A percentile compares a stretch with the other conserved stretches of the same genome.
phyloP scores from a whole-genome alignment of 805 yeast species.

The Metschnikowia arizonensis region DNA sequence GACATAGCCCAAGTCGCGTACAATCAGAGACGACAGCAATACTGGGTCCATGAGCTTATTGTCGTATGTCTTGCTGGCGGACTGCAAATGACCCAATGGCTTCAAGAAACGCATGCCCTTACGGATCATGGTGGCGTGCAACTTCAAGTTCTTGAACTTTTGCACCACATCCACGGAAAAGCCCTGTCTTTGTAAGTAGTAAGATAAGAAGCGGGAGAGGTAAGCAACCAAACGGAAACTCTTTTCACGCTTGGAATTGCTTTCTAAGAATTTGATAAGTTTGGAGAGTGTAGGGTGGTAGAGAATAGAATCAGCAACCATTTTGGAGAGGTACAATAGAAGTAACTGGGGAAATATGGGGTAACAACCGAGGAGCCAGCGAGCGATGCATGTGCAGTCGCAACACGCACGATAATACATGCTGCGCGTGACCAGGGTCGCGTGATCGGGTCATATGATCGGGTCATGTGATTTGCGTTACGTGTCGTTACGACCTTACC shows the following conservation, averaged over 20 bases:
- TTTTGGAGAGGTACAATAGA: slow-evolving; percentile 17
- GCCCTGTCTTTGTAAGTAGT: slow-evolving; percentile 55
- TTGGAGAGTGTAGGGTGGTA: slow-evolving; percentile 71
- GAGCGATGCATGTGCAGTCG: too few relatives aligned
- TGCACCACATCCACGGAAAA: slow-evolving; percentile 44
- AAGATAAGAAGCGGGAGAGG: slow-evolving; percentile 68
- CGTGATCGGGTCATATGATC: too few relatives aligned
- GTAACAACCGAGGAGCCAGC: slow-evolving; percentile 3
- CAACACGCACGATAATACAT: too few relatives aligned
- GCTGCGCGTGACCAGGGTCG: too few relatives aligned
- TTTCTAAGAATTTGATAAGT: slow-evolving; percentile 59
- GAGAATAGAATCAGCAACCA: slow-evolving; percentile 65
- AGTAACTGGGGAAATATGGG: neutral
- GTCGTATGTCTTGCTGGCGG: slow-evolving; percentile 63
- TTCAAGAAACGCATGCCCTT: slow-evolving; percentile 82
- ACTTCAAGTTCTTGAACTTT: slow-evolving; percentile 53
- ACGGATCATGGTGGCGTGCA: slow-evolving; percentile 64
- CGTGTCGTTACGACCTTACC: too few relatives aligned
- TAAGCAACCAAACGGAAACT: slow-evolving; percentile 75
- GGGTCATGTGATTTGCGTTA: too few relatives aligned
- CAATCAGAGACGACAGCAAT: slow-evolving; percentile 47
- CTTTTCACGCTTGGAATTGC: slow-evolving; percentile 76
- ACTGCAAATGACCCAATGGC: slow-evolving; percentile 67
- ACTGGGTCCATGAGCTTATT: slow-evolving; percentile 66
- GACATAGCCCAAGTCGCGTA: slow-evolving; percentile 58